phyloP scores from a whole-genome alignment of 208 protist genomes.

The Balamuthia mandrillaris region DNA sequence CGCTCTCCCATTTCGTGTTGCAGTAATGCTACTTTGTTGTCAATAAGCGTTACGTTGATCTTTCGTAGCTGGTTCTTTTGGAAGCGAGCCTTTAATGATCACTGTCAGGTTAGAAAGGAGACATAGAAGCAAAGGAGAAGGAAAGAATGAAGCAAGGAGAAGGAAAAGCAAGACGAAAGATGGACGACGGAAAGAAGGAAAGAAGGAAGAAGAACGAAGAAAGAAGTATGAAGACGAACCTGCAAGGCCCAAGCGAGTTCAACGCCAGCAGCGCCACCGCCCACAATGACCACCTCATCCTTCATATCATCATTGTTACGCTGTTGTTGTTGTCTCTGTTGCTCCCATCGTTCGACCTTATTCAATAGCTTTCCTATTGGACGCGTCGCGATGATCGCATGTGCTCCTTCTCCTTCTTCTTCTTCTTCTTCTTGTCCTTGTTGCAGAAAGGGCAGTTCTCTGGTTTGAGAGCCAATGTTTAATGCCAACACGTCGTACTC shows the following conservation, averaged over 20 bases:
- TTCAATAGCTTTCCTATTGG: too few relatives aligned
- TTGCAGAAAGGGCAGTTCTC: too few relatives aligned
- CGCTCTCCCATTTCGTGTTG: neutral
- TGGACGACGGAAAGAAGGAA: neutral
- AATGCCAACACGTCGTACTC: too few relatives aligned
- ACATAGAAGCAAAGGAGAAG: neutral
- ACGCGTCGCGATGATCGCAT: too few relatives aligned
- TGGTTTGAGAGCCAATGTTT: too few relatives aligned
- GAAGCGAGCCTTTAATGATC: neutral
- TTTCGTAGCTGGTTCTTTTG: too few relatives aligned
- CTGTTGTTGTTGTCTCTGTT: too few relatives aligned
- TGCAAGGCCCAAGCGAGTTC: neutral
- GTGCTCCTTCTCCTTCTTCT: too few relatives aligned
- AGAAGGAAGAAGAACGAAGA: neutral
- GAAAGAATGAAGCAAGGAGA: neutral
- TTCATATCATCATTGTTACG: too few relatives aligned
- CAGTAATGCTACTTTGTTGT: neutral
- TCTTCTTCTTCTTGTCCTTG: too few relatives aligned
- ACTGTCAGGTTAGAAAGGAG: neutral
- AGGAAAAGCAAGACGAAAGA: neutral
- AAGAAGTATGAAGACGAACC: neutral
- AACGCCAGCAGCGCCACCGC: neutral
- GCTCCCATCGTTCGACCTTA: too few relatives aligned
- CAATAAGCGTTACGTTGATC: neutral
- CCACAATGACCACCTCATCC: neutral